Percentiles rank a stretch among this genome's conserved stretches.
Evolutionary conservation across 2,329 filamentous ascomycete species (phyloP).

Genomic region (Aspergillus tanneri): DNA sequence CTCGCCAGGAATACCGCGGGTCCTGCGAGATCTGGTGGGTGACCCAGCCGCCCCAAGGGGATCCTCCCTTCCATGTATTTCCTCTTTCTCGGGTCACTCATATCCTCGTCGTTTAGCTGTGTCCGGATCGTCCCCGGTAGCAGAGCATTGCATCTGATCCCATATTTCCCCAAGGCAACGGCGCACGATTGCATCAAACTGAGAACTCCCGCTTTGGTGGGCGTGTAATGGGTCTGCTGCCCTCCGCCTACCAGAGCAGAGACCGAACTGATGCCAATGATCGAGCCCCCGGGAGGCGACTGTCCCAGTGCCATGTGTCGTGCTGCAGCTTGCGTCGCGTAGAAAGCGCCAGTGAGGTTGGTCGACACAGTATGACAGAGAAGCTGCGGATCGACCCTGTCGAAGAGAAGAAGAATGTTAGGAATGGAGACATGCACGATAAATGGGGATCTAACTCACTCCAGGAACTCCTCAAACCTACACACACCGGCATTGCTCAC

Average conservation of each 20-base stretch:
- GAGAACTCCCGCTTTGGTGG: slow-evolving; percentile 79
- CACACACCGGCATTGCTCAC: slow-evolving; percentile 88
- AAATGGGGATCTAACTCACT: slow-evolving; percentile 52
- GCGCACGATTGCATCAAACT: slow-evolving; percentile 82
- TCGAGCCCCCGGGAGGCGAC: slow-evolving; percentile 68
- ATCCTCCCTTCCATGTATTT: slow-evolving; percentile 79
- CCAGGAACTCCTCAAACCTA: slow-evolving; percentile 82
- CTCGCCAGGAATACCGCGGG: slow-evolving; percentile 83
- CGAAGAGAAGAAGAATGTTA: not conserved
- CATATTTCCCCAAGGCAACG: slow-evolving; percentile 71
- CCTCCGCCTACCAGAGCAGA: slow-evolving; percentile 62
- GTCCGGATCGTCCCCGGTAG: slow-evolving; percentile 81
- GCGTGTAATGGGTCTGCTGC: slow-evolving; percentile 79
- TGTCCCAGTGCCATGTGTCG: slow-evolving; percentile 77
- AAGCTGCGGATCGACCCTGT: slow-evolving; percentile 65
- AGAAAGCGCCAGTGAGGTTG: slow-evolving; percentile 87
- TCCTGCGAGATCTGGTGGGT: slow-evolving; percentile 72
- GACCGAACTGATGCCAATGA: slow-evolving; percentile 55
- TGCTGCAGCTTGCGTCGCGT: slow-evolving; percentile 79
- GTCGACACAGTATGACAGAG: slow-evolving; percentile 71
- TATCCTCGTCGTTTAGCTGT: slow-evolving; percentile 78
- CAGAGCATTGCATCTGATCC: slow-evolving; percentile 79
- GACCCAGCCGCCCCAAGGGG: slow-evolving; percentile 72
- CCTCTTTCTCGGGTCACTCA: slow-evolving; percentile 70
- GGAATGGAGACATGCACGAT: not conserved